Conservation (phyloP, 208 protist genomes). For the Trypanosomatidae sp. region DNA sequence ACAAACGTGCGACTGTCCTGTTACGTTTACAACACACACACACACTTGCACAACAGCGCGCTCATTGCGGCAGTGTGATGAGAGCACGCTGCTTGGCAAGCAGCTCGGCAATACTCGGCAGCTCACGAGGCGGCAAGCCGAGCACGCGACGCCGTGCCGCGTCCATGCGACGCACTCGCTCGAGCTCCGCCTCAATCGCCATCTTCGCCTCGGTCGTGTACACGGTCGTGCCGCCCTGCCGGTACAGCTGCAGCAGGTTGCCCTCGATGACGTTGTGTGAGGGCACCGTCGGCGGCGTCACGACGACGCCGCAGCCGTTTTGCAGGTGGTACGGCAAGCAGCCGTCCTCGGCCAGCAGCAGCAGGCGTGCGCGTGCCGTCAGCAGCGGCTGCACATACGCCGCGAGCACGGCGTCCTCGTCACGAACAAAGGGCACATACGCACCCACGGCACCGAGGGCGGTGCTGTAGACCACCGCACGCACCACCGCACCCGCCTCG, state of each 20-base stretch:
- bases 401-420: slow-evolving; percentile 59
- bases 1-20: neutral
- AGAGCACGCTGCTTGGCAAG: slow-evolving; percentile 60
- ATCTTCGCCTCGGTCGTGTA: slow-evolving; percentile 32
- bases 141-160: slow-evolving; percentile 34
- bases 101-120: slow-evolving; percentile 36
- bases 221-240: slow-evolving; percentile 13
- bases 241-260: slow-evolving; percentile 27
- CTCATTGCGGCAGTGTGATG: slow-evolving; percentile 43
- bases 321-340: too few relatives aligned
- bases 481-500: slow-evolving; percentile 15
- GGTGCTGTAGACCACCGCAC: slow-evolving; percentile 59
- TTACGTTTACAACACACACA: neutral
- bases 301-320: slow-evolving; percentile 1
- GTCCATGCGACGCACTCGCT: slow-evolving; percentile 21
- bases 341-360: too few relatives aligned
- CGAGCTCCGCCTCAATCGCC: slow-evolving; percentile 27
- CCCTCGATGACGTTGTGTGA: slow-evolving; percentile 54
- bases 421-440: slow-evolving; percentile 44
- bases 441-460: slow-evolving; percentile 49
- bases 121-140: slow-evolving; percentile 35
- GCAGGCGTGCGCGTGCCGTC: slow-evolving; percentile 15
- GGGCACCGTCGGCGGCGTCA: slow-evolving; percentile 2
- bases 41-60: neutral
- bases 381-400: slow-evolving; percentile 54